phyloP scores from a whole-genome alignment of 345 rosid genomes.

The Schrenkiella parvula region DNA sequence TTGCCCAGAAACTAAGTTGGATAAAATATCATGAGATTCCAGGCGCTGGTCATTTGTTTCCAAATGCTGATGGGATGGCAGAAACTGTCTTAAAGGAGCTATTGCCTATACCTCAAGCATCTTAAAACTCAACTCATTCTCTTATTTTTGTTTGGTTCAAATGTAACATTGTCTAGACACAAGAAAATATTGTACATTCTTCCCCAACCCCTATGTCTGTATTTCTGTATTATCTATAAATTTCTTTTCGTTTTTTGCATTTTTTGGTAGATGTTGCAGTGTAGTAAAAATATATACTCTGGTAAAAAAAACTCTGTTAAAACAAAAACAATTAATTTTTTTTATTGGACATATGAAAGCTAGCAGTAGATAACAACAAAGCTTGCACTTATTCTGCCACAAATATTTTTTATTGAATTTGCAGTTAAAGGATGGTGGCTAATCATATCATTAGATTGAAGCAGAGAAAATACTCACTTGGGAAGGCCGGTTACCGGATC shows the following conservation, averaged over 20 bases:
- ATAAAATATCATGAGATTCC: constrained; percentile 51
- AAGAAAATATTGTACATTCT: not conserved
- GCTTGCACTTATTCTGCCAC: constrained; percentile 13
- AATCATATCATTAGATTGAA: not conserved
- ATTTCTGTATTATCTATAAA: not conserved
- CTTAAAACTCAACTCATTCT: constrained; percentile 5
- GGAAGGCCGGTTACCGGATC: constrained; percentile 66
- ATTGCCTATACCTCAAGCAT: constrained; percentile 37
- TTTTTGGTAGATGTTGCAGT: not conserved
- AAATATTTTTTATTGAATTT: constrained; percentile 4
- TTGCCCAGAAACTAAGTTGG: constrained; percentile 53
- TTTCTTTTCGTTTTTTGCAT: not conserved
- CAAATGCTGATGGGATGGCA: constrained; percentile 38
- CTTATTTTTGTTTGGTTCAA: not conserved
- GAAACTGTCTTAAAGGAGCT: constrained; percentile 45
- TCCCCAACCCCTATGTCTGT: not conserved
- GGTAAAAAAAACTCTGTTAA: constrained; percentile 5
- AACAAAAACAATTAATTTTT: not conserved
- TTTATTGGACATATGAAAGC: constrained; percentile 6
- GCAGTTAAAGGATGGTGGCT: constrained; percentile 11
- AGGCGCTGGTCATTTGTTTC: constrained; percentile 58
- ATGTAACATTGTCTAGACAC: constrained; percentile 8
- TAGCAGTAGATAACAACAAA: constrained; percentile 20
- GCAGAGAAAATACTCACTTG: constrained; percentile 34
- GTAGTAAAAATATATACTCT: not conserved